Percentiles rank a stretch among this genome's conserved stretches.
Conservation (phyloP, 768 basidiomycete genomes). For the Gautieria morchelliformis region DNA sequence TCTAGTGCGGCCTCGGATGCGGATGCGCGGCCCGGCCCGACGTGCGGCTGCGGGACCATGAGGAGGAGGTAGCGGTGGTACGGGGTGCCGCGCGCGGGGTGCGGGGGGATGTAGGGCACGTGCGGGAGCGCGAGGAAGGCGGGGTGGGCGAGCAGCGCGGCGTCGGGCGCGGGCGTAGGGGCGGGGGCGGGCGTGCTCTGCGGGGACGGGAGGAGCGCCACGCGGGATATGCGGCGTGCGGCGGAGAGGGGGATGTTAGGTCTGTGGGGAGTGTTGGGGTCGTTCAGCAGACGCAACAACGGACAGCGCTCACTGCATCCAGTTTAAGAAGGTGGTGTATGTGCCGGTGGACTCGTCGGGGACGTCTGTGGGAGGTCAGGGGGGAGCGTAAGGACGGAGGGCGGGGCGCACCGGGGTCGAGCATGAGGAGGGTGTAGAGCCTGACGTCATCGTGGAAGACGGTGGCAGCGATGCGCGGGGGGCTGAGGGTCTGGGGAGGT, state of each 20-base stretch:
- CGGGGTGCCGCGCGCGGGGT: constrained; percentile 79
- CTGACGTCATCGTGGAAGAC: constrained; percentile 82
- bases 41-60: constrained; percentile 66
- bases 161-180: no score
- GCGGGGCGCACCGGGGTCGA: constrained; percentile 65
- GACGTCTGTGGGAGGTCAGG: constrained; percentile 43
- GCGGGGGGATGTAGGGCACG: constrained; percentile 79
- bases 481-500: constrained; percentile 44
- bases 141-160: no score
- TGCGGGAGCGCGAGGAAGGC: constrained; percentile 37
- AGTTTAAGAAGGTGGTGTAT: constrained; percentile 73
- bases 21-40: constrained; percentile 20
- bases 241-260: constrained; percentile 72
- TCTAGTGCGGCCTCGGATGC: constrained; percentile 16
- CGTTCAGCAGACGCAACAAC: constrained; percentile 4
- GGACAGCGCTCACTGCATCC: constrained; percentile 79
- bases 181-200: no score
- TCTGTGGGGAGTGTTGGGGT: constrained; percentile 26
- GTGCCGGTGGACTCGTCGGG: constrained; percentile 60
- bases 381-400: constrained; percentile 3
- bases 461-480: constrained; percentile 59
- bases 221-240: constrained; percentile 35
- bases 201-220: no score
- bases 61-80: constrained; percentile 86
- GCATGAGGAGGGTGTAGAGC: constrained; percentile 79